phyloP scores from a whole-genome alignment of 2,329 filamentous ascomycete species.

The Falciphora oryzae region DNA sequence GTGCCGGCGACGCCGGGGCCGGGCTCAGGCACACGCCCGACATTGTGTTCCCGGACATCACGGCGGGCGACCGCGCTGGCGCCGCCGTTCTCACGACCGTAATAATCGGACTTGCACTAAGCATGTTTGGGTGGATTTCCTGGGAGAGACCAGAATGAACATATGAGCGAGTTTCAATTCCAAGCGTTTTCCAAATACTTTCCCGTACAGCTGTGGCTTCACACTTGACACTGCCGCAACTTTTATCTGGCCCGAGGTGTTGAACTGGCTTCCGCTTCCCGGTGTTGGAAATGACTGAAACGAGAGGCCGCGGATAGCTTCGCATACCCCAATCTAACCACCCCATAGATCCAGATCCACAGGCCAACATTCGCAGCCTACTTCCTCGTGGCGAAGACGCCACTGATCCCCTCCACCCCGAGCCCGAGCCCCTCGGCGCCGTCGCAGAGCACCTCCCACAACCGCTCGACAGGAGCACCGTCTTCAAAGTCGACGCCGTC shows the following conservation, averaged over 20 bases:
- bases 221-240: background rate
- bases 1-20: conserved; percentile 37
- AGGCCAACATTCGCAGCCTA: background rate
- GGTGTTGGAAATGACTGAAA: too few species aligned
- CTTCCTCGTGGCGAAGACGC: conserved; percentile 16
- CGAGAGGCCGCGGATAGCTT: too few species aligned
- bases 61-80: conserved; percentile 59
- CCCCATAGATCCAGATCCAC: too few species aligned
- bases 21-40: conserved; percentile 27
- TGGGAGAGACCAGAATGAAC: background rate
- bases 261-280: too few species aligned
- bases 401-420: conserved; percentile 24
- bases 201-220: background rate
- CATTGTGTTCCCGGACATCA: conserved; percentile 37
- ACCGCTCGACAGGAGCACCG: conserved; percentile 18
- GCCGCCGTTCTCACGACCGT: conserved; percentile 56
- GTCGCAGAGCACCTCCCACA: conserved; percentile 20
- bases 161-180: background rate
- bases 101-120: conserved; percentile 24
- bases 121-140: conserved; percentile 24
- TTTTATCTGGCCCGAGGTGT: too few species aligned
- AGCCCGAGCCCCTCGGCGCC: conserved; percentile 21
- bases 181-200: background rate
- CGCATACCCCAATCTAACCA: too few species aligned
- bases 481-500: conserved; percentile 12